Evolutionary conservation across 768 basidiomycete species (phyloP).

Genomic region (Pleurotus giganteus): DNA sequence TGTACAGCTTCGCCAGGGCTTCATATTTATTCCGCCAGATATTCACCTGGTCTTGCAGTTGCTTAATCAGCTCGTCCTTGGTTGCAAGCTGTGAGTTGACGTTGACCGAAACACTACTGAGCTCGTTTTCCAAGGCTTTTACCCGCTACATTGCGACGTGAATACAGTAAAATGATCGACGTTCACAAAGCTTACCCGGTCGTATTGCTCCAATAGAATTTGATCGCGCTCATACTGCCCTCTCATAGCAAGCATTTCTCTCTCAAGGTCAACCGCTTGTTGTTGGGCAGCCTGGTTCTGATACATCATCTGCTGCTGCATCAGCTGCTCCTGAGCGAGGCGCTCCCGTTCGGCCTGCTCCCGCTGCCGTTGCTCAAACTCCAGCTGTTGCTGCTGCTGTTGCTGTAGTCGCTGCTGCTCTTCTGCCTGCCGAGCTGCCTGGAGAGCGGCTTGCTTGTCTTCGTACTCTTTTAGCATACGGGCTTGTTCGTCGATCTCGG

Average conservation of each 20-base stretch:
- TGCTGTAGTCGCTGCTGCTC: constrained; percentile 76
- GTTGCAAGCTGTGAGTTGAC: constrained; percentile 82
- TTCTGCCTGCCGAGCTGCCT: constrained; percentile 77
- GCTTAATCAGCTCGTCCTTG: constrained; percentile 94
- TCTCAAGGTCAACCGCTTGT: constrained; percentile 80
- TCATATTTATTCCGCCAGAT: constrained; percentile 99
- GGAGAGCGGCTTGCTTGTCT: constrained; percentile 88
- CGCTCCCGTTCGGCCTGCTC: constrained; percentile 88
- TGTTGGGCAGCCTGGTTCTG: constrained; percentile 71
- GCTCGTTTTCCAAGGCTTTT: constrained; percentile 91
- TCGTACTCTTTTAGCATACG: constrained; percentile 96
- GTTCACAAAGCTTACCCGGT: constrained; percentile 61
- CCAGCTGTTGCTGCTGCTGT: constrained; percentile 76
- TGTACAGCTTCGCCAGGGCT: constrained; percentile 96
- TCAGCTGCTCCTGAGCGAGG: constrained; percentile 83
- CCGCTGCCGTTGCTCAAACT: constrained; percentile 86
- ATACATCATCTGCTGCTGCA: constrained; percentile 82
- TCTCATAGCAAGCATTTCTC: constrained; percentile 87
- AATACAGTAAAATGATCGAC: constrained; percentile 5
- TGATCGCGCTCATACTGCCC: constrained; percentile 99
- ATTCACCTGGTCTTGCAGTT: constrained; percentile 94
- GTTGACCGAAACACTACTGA: constrained; percentile 70
- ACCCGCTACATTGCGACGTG: constrained; percentile 61
- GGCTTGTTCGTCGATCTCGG: constrained; percentile 84
- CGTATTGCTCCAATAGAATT: constrained; percentile 96